These are phyloP conservation scores for Tylopilus cervinicoccineus DNA, from an alignment of 768 basidiomycete genomes.

Conservation along the genomic window DNA sequence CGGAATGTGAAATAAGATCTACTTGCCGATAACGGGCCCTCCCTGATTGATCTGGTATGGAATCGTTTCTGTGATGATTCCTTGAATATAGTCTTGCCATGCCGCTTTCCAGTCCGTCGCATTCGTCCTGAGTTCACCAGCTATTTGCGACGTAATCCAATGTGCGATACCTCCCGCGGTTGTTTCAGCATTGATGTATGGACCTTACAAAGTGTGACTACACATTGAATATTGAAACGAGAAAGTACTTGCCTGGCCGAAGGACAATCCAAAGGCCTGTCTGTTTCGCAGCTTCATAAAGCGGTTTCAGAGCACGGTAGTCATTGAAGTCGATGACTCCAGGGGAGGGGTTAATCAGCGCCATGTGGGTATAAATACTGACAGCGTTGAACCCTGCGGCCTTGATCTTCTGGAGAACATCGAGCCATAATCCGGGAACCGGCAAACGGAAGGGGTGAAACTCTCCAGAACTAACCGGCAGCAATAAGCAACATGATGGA, in stretches of 20 bases:
- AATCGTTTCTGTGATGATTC: constrained; percentile 54
- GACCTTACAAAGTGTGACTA: constrained; percentile 18
- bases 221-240: background rate
- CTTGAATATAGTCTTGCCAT: constrained; percentile 71
- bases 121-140: constrained; percentile 63
- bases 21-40: constrained; percentile 70
- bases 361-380: constrained; percentile 82
- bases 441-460: constrained; percentile 83
- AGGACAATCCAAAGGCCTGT: constrained; percentile 78
- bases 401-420: constrained; percentile 77
- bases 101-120: constrained; percentile 64
- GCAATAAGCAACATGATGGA: background rate
- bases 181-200: constrained; percentile 75
- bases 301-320: constrained; percentile 62
- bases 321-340: constrained; percentile 71
- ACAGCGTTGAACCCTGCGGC: constrained; percentile 77
- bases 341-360: constrained; percentile 66
- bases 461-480: constrained; percentile 63
- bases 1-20: background rate
- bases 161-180: constrained; percentile 69
- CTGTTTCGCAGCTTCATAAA: constrained; percentile 70
- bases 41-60: constrained; percentile 68
- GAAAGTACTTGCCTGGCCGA: constrained; percentile 58
- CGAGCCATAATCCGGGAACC: constrained; percentile 75
- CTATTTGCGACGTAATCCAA: constrained; percentile 68